Evolutionary conservation across 1,284 basidiomycete genomes (phyloP).

Genomic region (Cutaneotrichosporon daszewskae): DNA sequence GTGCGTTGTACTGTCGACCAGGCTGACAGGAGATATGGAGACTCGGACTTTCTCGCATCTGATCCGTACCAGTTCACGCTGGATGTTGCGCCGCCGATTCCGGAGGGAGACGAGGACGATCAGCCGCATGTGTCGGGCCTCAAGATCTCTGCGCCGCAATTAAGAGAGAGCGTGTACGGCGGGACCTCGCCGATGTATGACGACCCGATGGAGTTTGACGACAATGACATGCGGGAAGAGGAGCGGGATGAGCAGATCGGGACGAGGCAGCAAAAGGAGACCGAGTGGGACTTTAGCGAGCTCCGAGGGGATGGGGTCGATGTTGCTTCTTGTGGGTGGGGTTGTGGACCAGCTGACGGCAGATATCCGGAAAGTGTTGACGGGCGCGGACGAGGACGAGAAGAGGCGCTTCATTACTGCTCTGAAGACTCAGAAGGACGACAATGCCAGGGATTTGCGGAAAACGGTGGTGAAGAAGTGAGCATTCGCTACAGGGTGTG

Average conservation of each 20-base stretch:
- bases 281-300: conserved; percentile 56
- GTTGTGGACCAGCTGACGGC: neutral
- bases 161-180: neutral
- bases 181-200: neutral
- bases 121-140: too few species aligned
- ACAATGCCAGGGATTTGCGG: conserved; percentile 36
- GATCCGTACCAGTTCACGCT: conserved; percentile 35
- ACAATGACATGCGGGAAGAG: conserved; percentile 11
- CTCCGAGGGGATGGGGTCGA: conserved; percentile 72
- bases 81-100: conserved; percentile 15
- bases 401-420: conserved; percentile 43
- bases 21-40: conserved; percentile 25
- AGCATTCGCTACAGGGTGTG: conserved; percentile 19
- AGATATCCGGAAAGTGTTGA: conserved; percentile 27
- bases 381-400: conserved; percentile 47
- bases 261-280: conserved; percentile 32
- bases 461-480: conserved; percentile 86
- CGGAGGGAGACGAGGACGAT: conserved; percentile 17
- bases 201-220: conserved; percentile 1
- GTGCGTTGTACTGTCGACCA: conserved; percentile 53
- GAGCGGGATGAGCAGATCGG: conserved; percentile 30
- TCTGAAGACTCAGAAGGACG: conserved; percentile 34
- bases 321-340: conserved; percentile 66
- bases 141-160: too few species aligned
- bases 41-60: conserved; percentile 20